phyloP scores from a whole-genome alignment of 2,329 filamentous ascomycete genomes.

The Fusarium haematococcum region DNA sequence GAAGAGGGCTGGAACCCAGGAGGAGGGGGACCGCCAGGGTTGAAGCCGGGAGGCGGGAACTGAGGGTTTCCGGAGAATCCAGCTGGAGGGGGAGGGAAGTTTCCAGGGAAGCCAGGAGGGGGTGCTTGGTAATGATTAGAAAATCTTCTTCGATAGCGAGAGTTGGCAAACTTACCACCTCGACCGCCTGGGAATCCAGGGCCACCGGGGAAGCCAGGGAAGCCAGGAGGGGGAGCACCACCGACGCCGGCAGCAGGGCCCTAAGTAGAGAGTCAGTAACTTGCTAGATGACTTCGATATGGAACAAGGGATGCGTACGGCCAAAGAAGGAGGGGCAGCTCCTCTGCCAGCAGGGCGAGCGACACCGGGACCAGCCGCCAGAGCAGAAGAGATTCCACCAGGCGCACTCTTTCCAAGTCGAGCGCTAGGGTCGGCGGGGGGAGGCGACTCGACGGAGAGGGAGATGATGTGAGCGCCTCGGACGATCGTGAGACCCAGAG shows the following conservation, averaged over 20 bases:
- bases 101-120: slow-evolving; percentile 59
- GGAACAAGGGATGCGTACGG: slow-evolving; percentile 61
- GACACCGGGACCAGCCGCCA: slow-evolving; percentile 88
- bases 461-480: slow-evolving; percentile 96
- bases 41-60: slow-evolving; percentile 65
- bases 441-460: slow-evolving; percentile 93
- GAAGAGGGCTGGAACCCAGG: slow-evolving; percentile 83
- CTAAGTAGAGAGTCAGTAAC: slow-evolving; percentile 51
- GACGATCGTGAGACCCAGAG: slow-evolving; percentile 93
- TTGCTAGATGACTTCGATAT: neutral
- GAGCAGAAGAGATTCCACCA: slow-evolving; percentile 74
- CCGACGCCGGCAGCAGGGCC: slow-evolving; percentile 90
- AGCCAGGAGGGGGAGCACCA: slow-evolving; percentile 71
- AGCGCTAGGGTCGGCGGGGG: slow-evolving; percentile 91
- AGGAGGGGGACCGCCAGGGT: slow-evolving; percentile 64
- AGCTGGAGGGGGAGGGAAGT: slow-evolving; percentile 55
- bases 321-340: slow-evolving; percentile 77
- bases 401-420: slow-evolving; percentile 83
- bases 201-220: slow-evolving; percentile 66
- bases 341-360: slow-evolving; percentile 92
- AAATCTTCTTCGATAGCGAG: neutral
- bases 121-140: slow-evolving; percentile 55
- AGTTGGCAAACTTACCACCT: slow-evolving; percentile 61
- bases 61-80: slow-evolving; percentile 60
- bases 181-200: slow-evolving; percentile 60